Conservation (phyloP, 1,284 basidiomycete genomes). For the Laetiporus sulphureus region DNA sequence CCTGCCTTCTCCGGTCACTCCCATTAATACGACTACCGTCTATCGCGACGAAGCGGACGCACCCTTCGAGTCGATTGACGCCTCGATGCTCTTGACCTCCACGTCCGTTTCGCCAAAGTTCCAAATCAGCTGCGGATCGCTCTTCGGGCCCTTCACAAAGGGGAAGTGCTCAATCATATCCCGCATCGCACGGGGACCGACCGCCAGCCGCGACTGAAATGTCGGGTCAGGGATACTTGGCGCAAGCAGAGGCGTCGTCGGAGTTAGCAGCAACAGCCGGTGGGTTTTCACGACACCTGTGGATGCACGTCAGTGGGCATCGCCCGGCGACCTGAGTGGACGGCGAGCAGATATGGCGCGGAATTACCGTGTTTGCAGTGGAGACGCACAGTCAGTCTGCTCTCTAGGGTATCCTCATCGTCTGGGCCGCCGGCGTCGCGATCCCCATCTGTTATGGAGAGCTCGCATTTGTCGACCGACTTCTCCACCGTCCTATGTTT, state of each 20-base stretch:
- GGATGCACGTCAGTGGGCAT: conserved; percentile 3
- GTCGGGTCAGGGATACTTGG: conserved; percentile 50
- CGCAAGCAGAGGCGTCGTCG: conserved; percentile 50
- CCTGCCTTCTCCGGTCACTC: conserved; percentile 35
- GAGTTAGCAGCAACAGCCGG: conserved; percentile 52
- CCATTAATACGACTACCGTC: background rate
- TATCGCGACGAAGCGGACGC: conserved; percentile 6
- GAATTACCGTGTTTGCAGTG: conserved; percentile 73
- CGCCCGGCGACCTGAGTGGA: background rate
- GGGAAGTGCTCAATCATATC: conserved; percentile 81
- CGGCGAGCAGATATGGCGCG: conserved; percentile 4
- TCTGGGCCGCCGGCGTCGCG: conserved; percentile 43
- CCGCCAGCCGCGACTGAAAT: conserved; percentile 57
- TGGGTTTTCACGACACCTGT: conserved; percentile 77
- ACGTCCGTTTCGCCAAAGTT: conserved; percentile 62
- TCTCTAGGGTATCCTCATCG: conserved; percentile 59
- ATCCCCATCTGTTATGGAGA: conserved; percentile 56
- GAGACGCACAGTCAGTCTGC: conserved; percentile 60
- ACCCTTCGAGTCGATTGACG: conserved; percentile 61
- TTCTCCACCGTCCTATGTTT: conserved; percentile 70
- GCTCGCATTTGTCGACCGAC: conserved; percentile 65
- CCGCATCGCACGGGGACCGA: conserved; percentile 62
- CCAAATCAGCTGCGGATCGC: conserved; percentile 75
- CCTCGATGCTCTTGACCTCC: conserved; percentile 59
- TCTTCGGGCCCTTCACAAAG: conserved; percentile 47